A percentile compares a stretch with the other conserved stretches of the same genome.
phyloP scores from a whole-genome alignment of 1,284 basidiomycete genomes.

The Puccinia triticina region DNA sequence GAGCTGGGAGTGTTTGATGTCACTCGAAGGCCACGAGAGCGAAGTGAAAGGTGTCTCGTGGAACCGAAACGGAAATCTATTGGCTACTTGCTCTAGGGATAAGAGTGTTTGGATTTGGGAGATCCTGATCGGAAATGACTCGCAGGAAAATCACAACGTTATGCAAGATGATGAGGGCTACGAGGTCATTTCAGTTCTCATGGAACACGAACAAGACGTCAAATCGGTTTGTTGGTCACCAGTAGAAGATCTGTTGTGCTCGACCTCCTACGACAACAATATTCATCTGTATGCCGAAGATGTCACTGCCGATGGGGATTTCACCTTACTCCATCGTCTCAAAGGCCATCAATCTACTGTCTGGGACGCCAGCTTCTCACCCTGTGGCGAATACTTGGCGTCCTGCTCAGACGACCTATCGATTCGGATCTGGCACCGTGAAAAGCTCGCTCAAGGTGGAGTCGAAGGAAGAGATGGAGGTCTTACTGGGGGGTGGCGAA shows the following conservation, averaged over 20 bases:
- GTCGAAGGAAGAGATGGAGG: conserved; percentile 55
- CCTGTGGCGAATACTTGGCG: conserved; percentile 78
- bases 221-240: conserved; percentile 96
- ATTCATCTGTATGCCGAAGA: conserved; percentile 94
- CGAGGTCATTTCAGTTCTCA: conserved; percentile 90
- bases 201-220: conserved; percentile 97
- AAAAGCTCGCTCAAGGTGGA: conserved; percentile 55
- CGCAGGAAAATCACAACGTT: conserved; percentile 74
- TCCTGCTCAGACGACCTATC: conserved; percentile 76
- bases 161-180: conserved; percentile 70
- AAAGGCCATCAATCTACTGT: conserved; percentile 68
- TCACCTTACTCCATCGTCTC: conserved; percentile 72
- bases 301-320: conserved; percentile 87
- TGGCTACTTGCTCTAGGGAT: conserved; percentile 92
- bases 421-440: conserved; percentile 65
- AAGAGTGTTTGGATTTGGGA: conserved; percentile 99
- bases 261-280: conserved; percentile 94
- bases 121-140: conserved; percentile 59
- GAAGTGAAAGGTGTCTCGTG: conserved; percentile 96
- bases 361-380: conserved; percentile 82
- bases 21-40: conserved; percentile 93
- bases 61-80: conserved; percentile 73
- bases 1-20: conserved; percentile 76
- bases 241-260: conserved; percentile 91
- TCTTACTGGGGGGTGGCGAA: conserved; percentile 55